Base-by-base conservation (phyloP, 495 filamentous ascomycete genomes). In the Penicillium parvum region DNA sequence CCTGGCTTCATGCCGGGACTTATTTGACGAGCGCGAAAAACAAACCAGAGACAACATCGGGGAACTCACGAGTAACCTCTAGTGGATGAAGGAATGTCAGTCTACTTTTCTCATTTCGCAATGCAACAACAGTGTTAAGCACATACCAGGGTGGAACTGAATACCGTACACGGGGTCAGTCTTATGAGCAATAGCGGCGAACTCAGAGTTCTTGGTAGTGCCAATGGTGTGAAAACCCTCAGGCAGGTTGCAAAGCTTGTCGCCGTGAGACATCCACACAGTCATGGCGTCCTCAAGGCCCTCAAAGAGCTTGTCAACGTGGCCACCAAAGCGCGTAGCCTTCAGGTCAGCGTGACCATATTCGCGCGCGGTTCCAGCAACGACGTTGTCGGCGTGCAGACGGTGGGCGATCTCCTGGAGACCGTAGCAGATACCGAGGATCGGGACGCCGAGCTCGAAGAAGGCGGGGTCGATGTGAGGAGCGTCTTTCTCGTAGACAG, bases 71-170 rank as follows among this genome's bases (percentile, higher is more conserved):
- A 39, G 50, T 40, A 9, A 58, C 26, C 37, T 58, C 55, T n/a
- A n/a, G n/a, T n/a, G n/a, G n/a, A n/a, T n/a, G n/a, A n/a, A n/a
- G n/a, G n/a, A n/a, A n/a, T n/a, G n/a, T n/a, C n/a, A n/a, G n/a
- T n/a, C n/a, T n/a, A n/a, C n/a, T n/a, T n/a, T n/a, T n/a, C n/a
- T n/a, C n/a, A n/a, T n/a, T n/a, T n/a, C n/a, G n/a, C n/a, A n/a
- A n/a, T n/a, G n/a, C n/a, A n/a, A n/a, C n/a, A n/a, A n/a, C n/a
- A n/a, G n/a, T n/a, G n/a, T n/a, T n/a, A n/a, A n/a, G n/a, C n/a
- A n/a, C n/a, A n/a, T n/a, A n/a, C n/a, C n/a, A 3, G 55, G 55
- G 45, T 58, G 55, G 52, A 58, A 58, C 30, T 58, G 55, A 25
- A 58, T 28, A 14, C 54, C 55, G 18, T 36, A 57, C 19, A 57